phyloP scores from a whole-genome alignment of 208 protist species.

The Zelonia costaricensis region DNA sequence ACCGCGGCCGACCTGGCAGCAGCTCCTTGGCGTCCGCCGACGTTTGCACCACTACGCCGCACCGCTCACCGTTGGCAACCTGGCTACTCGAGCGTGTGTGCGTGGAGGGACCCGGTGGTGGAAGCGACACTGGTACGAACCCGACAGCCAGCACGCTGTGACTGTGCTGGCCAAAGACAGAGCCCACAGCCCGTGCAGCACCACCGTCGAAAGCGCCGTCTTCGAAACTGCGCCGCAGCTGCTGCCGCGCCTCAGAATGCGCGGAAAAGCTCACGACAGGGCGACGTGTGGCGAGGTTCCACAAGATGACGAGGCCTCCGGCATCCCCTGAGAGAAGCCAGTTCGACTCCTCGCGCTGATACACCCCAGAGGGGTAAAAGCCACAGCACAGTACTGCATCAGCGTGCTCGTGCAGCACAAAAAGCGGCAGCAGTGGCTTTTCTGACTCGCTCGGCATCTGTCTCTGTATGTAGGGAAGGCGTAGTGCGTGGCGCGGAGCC shows the following conservation, averaged over 20 bases:
- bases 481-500: too few species aligned
- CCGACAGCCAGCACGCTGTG: slow-evolving; percentile 24
- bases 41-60: neutral
- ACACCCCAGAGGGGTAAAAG: slow-evolving; percentile 35
- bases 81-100: neutral
- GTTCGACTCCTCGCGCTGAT: slow-evolving; percentile 27
- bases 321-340: slow-evolving; percentile 75
- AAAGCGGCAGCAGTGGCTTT: slow-evolving; percentile 42
- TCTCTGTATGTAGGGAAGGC: too few species aligned
- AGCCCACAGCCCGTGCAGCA: too few species aligned
- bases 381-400: slow-evolving; percentile 58
- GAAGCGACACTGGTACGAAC: slow-evolving; percentile 20
- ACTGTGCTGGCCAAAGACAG: slow-evolving; percentile 11
- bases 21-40: neutral
- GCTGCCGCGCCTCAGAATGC: slow-evolving; percentile 9
- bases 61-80: neutral
- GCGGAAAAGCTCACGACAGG: slow-evolving; percentile 44
- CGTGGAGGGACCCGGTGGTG: neutral
- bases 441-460: neutral
- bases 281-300: slow-evolving; percentile 62
- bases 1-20: slow-evolving; percentile 25
- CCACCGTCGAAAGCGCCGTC: neutral
- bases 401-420: slow-evolving; percentile 64
- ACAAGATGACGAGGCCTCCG: slow-evolving; percentile 60
- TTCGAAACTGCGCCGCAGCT: neutral